Percentiles rank a stretch among this genome's conserved stretches.
Conservation (phyloP, 2,329 filamentous ascomycete genomes). For the Xylariaceae sp. region DNA sequence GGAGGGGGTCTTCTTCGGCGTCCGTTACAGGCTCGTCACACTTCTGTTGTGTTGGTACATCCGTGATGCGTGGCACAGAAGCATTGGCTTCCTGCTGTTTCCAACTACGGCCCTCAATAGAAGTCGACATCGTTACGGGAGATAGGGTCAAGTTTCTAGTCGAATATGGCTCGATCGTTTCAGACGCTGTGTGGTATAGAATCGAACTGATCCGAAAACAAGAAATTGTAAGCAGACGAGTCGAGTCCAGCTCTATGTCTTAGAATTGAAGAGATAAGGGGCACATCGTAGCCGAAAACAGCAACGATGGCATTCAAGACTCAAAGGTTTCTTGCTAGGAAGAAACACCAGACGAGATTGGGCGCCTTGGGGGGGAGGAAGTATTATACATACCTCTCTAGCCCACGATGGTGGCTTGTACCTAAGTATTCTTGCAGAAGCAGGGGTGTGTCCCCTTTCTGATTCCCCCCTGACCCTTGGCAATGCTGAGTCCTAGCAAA, state of each 20-base stretch:
- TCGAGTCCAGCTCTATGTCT: conserved; percentile 21
- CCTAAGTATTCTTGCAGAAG: conserved; percentile 11
- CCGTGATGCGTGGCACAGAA: conserved; percentile 10
- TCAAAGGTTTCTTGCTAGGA: conserved; percentile 5
- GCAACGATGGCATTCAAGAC: conserved; percentile 7
- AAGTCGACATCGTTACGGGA: too few species aligned
- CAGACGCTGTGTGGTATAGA: conserved; percentile 7
- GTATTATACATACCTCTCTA: conserved; percentile 14
- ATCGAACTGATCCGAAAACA: conserved; percentile 14
- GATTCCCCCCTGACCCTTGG: conserved; percentile 14
- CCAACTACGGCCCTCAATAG: too few species aligned
- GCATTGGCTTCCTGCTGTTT: too few species aligned
- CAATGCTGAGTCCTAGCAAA: too few species aligned
- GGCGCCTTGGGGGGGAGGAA: conserved; percentile 9
- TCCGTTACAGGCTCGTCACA: conserved; percentile 19
- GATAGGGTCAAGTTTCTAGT: conserved; percentile 8
- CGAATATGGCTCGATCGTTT: background rate
- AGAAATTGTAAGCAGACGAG: conserved; percentile 18
- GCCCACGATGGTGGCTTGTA: conserved; percentile 5
- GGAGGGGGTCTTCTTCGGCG: conserved; percentile 21
- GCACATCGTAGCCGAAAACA: conserved; percentile 16
- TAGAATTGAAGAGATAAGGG: conserved; percentile 16
- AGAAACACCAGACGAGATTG: conserved; percentile 8
- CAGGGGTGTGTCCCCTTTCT: conserved; percentile 13
- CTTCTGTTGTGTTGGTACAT: conserved; percentile 14